Conservation (phyloP, 331 rosid genomes). For the Erythrophleum ivorense region DNA sequence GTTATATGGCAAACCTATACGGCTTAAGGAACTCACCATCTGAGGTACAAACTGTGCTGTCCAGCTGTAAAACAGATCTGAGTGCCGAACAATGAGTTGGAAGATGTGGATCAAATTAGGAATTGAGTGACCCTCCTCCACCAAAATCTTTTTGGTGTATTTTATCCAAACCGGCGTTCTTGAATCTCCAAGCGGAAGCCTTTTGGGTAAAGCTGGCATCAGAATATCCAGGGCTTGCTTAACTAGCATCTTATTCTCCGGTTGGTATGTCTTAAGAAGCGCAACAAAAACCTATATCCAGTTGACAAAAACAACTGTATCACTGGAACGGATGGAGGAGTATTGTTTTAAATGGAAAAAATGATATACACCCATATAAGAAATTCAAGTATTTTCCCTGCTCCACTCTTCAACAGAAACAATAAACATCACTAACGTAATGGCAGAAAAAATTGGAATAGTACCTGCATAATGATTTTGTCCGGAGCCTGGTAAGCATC, state of each 20-base stretch:
- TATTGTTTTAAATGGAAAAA: too few relatives aligned
- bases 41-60: constrained; percentile 98
- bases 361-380: too few relatives aligned
- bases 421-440: too few relatives aligned
- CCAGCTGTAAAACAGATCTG: constrained; percentile 94
- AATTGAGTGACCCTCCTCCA: constrained; percentile 95
- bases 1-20: too few relatives aligned
- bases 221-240: constrained; percentile 98
- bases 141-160: constrained; percentile 89
- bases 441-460: too few relatives aligned
- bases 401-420: too few relatives aligned
- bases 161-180: constrained; percentile 97
- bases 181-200: constrained; percentile 92
- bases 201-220: constrained; percentile 94
- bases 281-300: constrained; percentile 99
- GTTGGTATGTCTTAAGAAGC: constrained; percentile 96
- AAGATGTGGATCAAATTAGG: constrained; percentile 96
- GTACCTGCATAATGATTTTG: too few relatives aligned
- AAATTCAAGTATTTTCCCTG: too few relatives aligned
- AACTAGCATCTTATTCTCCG: constrained; percentile 95
- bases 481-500: too few relatives aligned
- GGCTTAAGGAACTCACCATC: constrained; percentile 96
- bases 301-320: too few relatives aligned
- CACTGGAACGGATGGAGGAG: too few relatives aligned
- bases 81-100: constrained; percentile 95